These are phyloP conservation scores for Penicillium sp. DNA, from an alignment of 2,329 filamentous ascomycete genomes.

Conservation along the genomic window DNA sequence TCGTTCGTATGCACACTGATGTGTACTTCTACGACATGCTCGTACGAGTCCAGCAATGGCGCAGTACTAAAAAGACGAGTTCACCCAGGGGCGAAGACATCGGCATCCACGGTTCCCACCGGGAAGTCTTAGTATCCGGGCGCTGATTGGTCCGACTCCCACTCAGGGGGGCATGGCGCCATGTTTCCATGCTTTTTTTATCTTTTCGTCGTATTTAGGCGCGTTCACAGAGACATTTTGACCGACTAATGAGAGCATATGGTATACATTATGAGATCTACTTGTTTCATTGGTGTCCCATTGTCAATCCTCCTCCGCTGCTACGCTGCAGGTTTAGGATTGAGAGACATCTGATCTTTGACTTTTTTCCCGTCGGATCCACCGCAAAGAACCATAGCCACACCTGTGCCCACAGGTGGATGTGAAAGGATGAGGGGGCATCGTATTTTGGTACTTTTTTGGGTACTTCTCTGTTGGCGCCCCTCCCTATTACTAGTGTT, in stretches of 20 bases:
- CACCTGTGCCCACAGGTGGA: neutral
- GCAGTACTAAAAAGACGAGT: neutral
- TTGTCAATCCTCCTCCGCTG: neutral
- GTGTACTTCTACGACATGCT: neutral
- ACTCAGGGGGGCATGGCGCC: constrained; percentile 14
- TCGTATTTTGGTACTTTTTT: neutral
- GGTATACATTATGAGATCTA: neutral
- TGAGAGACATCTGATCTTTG: neutral
- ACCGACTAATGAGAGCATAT: neutral
- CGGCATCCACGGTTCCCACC: constrained; percentile 13
- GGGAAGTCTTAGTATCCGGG: constrained; percentile 11
- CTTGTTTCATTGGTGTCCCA: neutral
- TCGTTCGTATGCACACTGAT: neutral
- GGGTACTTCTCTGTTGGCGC: neutral
- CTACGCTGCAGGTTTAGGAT: neutral
- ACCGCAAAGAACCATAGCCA: constrained; percentile 4
- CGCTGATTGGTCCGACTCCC: constrained; percentile 16
- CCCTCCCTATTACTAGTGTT: neutral
- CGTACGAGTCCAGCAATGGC: neutral
- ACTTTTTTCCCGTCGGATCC: constrained; percentile 4
- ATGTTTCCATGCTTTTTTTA: constrained; percentile 6
- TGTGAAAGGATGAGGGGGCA: neutral
- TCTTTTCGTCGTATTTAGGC: neutral
- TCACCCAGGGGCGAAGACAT: constrained; percentile 2
- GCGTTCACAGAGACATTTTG: neutral